A percentile compares a stretch with the other conserved stretches of the same genome.
Conservation (phyloP, 495 filamentous ascomycete species). For the Saxophila tyrrhenica region DNA sequence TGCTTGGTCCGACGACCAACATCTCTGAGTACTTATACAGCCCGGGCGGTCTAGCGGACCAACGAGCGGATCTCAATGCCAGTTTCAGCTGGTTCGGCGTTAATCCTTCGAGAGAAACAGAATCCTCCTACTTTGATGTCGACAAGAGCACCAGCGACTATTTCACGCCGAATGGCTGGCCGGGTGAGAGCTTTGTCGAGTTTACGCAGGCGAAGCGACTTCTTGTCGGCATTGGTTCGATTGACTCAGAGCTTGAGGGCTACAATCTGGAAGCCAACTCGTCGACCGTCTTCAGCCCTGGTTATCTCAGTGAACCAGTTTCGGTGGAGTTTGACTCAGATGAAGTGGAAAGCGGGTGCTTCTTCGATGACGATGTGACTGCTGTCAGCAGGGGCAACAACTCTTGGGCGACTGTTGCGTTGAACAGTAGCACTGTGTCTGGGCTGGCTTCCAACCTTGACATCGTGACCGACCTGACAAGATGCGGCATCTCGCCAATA, state of each 20-base stretch:
- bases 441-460: slow-evolving; percentile 1
- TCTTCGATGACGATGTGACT: slow-evolving; percentile 34
- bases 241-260: slow-evolving; percentile 45
- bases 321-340: slow-evolving; percentile 23
- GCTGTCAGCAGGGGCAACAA: slow-evolving; percentile 38
- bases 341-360: slow-evolving; percentile 41
- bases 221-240: slow-evolving; percentile 41
- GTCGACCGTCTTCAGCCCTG: slow-evolving; percentile 34
- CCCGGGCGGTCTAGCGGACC: slow-evolving; percentile 33
- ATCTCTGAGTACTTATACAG: slow-evolving; percentile 44
- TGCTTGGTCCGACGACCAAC: slow-evolving; percentile 27
- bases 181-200: slow-evolving; percentile 44
- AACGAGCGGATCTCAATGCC: slow-evolving; percentile 45
- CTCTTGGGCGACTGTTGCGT: slow-evolving; percentile 42
- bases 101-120: slow-evolving; percentile 34
- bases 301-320: slow-evolving; percentile 25
- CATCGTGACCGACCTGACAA: slow-evolving; percentile 31
- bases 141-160: slow-evolving; percentile 29
- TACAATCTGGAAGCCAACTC: slow-evolving; percentile 39
- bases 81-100: slow-evolving; percentile 43
- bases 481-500: slow-evolving; percentile 48
- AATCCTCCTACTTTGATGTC: slow-evolving; percentile 42
- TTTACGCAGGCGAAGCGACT: slow-evolving; percentile 39
- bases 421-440: slow-evolving; percentile 29
- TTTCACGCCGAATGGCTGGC: slow-evolving; percentile 54